Conservation (phyloP, 2,329 filamentous ascomycete genomes). For the Xylariaceae sp. region DNA sequence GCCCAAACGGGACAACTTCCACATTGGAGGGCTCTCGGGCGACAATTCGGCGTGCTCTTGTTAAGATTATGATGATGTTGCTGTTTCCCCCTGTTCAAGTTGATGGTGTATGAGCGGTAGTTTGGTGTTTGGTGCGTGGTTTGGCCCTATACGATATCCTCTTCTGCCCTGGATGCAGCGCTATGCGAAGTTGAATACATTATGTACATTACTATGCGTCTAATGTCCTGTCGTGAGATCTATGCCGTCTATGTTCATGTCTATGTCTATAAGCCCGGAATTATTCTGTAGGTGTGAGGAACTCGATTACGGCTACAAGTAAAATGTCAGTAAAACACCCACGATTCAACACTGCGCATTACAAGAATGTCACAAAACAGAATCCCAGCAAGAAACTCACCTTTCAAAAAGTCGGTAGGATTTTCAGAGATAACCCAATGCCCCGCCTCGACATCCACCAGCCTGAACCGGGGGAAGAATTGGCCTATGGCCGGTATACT, state of each 20-base stretch:
- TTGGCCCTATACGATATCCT: conserved; percentile 23
- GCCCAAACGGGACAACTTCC: conserved; percentile 26
- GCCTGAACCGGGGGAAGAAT: conserved; percentile 76
- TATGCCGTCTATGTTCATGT: no score
- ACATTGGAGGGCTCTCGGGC: conserved; percentile 25
- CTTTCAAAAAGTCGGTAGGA: conserved; percentile 72
- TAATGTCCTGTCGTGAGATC: background rate
- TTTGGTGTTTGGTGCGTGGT: background rate
- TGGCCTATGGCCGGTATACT: conserved; percentile 72
- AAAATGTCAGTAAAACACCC: conserved; percentile 1
- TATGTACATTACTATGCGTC: conserved; percentile 16
- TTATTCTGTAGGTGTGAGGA: conserved; percentile 52
- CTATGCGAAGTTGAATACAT: conserved; percentile 19
- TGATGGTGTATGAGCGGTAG: no score
- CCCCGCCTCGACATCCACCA: conserved; percentile 73
- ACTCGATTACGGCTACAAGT: conserved; percentile 60
- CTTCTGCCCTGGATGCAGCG: conserved; percentile 3
- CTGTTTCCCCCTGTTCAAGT: no score
- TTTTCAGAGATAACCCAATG: conserved; percentile 93
- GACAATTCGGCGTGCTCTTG: conserved; percentile 29
- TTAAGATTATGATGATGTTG: conserved; percentile 6
- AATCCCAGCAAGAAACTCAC: conserved; percentile 43
- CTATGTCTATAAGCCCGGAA: no score
- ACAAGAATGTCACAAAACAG: background rate
- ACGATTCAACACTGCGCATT: no score